Conservation (phyloP, 1,284 basidiomycete species). For the Porogramme epimiltina region DNA sequence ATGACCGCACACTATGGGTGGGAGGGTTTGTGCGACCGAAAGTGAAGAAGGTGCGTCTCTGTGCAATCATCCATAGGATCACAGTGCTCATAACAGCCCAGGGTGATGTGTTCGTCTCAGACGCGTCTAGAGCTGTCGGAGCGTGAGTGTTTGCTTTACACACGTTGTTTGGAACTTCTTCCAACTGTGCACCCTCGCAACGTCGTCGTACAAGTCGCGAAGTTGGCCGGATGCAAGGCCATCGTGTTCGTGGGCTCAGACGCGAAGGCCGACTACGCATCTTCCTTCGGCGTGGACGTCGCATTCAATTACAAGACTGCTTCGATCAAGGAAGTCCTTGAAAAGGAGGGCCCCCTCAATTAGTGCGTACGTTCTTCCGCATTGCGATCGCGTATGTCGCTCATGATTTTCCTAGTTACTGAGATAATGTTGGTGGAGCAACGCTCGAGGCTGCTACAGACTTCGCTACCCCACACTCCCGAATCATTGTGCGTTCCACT, state of each 20-base stretch:
- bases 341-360: conserved; percentile 47
- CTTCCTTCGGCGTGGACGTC: conserved; percentile 63
- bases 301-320: conserved; percentile 74
- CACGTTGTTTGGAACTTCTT: not conserved
- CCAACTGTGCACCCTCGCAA: conserved; percentile 18
- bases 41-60: conserved; percentile 18
- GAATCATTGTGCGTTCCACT: no score
- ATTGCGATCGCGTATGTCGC: no score
- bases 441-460: no score
- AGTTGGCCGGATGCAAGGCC: conserved; percentile 62
- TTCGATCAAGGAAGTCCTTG: conserved; percentile 50
- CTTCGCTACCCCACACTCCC: no score
- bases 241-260: conserved; percentile 73
- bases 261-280: conserved; percentile 66
- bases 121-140: conserved; percentile 23
- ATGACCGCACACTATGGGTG: conserved; percentile 28
- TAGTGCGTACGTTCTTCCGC: conserved; percentile 16
- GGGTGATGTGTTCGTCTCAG: conserved; percentile 28
- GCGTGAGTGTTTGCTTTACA: conserved; percentile 15
- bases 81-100: not conserved
- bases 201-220: conserved; percentile 60
- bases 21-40: conserved; percentile 22
- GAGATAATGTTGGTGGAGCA: no score
- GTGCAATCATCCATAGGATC: not conserved
- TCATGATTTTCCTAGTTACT: no score